Percentiles rank a stretch among this genome's conserved stretches.
Evolutionary conservation across 768 basidiomycete species (phyloP).

Genomic region (Lactarius hatsudake): DNA sequence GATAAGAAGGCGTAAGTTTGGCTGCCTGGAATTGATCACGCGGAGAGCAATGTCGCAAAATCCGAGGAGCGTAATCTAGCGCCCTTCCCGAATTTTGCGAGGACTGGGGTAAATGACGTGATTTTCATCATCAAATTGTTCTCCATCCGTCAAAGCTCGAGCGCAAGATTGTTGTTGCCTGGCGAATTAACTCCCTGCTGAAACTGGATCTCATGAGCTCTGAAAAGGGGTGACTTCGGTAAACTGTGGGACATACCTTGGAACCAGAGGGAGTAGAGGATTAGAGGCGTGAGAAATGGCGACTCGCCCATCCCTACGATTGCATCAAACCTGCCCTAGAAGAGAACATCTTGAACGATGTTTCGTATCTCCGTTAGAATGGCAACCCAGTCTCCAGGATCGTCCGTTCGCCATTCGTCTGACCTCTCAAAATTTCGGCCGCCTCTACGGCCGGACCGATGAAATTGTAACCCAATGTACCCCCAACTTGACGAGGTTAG

Average conservation of each 20-base stretch:
- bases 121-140: slow-evolving; percentile 13
- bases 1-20: slow-evolving; percentile 16
- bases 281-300: not conserved
- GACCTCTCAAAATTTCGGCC: not conserved
- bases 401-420: slow-evolving; percentile 16
- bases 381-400: slow-evolving; percentile 11
- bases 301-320: not conserved
- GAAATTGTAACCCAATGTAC: not conserved
- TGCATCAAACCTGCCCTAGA: not conserved
- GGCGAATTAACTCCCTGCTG: slow-evolving; percentile 12
- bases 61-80: not conserved
- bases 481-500: not conserved
- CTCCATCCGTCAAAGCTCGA: slow-evolving; percentile 17
- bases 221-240: not conserved
- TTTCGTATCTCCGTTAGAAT: slow-evolving; percentile 18
- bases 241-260: slow-evolving; percentile 8
- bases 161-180: slow-evolving; percentile 4
- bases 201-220: not conserved
- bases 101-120: slow-evolving; percentile 1
- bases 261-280: not conserved
- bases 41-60: slow-evolving; percentile 7
- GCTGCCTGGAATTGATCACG: slow-evolving; percentile 14
- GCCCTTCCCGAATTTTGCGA: too few relatives aligned
- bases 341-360: slow-evolving; percentile 10
- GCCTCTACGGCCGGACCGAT: not conserved